A percentile compares a stretch with the other conserved stretches of the same genome.
phyloP scores from a whole-genome alignment of 1,139 yeast genomes.

The Taphrina flavorubra region DNA sequence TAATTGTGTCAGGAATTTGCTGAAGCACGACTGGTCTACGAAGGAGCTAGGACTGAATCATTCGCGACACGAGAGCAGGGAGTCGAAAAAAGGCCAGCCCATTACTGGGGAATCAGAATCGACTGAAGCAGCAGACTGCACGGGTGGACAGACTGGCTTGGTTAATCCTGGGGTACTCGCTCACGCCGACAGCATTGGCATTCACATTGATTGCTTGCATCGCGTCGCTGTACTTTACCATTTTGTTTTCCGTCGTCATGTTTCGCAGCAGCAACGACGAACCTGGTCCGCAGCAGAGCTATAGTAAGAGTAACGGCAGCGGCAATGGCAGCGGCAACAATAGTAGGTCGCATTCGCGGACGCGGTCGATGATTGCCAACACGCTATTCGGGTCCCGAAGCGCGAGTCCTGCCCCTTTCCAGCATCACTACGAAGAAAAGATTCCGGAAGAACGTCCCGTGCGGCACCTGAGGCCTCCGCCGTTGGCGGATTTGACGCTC shows the following conservation, averaged over 20 bases:
- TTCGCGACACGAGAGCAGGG: no score
- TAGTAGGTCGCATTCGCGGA: constrained; percentile 11
- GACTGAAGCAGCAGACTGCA: neutral
- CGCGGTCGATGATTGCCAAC: constrained; percentile 12
- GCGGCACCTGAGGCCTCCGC: constrained; percentile 48
- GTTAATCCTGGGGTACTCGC: constrained; percentile 3
- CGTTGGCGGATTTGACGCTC: constrained; percentile 59
- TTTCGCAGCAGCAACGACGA: neutral
- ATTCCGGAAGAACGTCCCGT: constrained; percentile 23
- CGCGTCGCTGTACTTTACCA: constrained; percentile 10
- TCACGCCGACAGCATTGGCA: constrained; percentile 18
- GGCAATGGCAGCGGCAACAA: no score
- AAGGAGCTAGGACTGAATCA: no score
- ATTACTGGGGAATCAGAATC: no score
- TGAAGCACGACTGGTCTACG: no score
- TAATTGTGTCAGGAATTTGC: no score
- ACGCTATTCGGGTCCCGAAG: constrained; percentile 18
- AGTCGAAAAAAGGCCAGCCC: no score
- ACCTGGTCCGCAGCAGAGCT: neutral
- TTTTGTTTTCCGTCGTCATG: constrained; percentile 18
- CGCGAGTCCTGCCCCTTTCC: constrained; percentile 7
- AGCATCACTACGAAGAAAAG: constrained; percentile 1
- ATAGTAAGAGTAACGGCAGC: no score
- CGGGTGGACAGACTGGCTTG: constrained; percentile 18
- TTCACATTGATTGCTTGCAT: constrained; percentile 21